Evolutionary conservation across 805 yeast genomes (phyloP).

Genomic region (Lipomyces japonicus): DNA sequence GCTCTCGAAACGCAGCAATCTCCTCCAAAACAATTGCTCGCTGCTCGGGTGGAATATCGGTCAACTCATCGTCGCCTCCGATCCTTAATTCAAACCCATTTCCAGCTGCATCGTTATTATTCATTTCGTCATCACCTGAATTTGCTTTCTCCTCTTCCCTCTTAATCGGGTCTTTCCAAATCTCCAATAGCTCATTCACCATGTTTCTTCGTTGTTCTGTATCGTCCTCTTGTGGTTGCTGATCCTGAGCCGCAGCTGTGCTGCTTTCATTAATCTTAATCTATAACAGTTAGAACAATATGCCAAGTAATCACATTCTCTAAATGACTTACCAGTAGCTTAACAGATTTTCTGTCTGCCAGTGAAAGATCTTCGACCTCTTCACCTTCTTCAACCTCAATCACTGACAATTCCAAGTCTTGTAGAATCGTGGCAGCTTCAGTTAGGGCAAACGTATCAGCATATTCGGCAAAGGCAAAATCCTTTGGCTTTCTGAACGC

Average conservation of each 20-base stretch:
- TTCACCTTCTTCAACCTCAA: conserved; percentile 15
- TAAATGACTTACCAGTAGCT: conserved; percentile 1
- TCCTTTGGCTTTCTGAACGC: conserved; percentile 14
- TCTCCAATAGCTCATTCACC: conserved; percentile 6
- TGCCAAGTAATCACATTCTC: no score
- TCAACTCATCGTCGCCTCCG: conserved; percentile 25
- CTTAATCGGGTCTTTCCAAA: conserved; percentile 17
- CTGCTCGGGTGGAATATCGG: conserved; percentile 27
- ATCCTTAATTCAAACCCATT: background rate
- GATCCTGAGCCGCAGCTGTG: background rate
- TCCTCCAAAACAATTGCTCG: conserved; percentile 22
- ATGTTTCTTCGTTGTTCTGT: background rate
- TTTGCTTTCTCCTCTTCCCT: conserved; percentile 6
- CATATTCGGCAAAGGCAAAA: conserved; percentile 27
- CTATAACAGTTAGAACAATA: no score
- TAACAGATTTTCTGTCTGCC: conserved; percentile 7
- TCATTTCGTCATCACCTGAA: background rate
- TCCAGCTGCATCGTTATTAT: background rate
- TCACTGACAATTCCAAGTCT: conserved; percentile 14
- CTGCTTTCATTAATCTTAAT: background rate
- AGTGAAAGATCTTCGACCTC: conserved; percentile 19
- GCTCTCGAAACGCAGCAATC: conserved; percentile 27
- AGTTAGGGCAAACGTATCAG: conserved; percentile 8
- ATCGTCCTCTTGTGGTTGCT: background rate
- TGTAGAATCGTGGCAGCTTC: conserved; percentile 11